Conservation (phyloP, 2,329 filamentous ascomycete genomes). For the Xylariomycetidae sp. region DNA sequence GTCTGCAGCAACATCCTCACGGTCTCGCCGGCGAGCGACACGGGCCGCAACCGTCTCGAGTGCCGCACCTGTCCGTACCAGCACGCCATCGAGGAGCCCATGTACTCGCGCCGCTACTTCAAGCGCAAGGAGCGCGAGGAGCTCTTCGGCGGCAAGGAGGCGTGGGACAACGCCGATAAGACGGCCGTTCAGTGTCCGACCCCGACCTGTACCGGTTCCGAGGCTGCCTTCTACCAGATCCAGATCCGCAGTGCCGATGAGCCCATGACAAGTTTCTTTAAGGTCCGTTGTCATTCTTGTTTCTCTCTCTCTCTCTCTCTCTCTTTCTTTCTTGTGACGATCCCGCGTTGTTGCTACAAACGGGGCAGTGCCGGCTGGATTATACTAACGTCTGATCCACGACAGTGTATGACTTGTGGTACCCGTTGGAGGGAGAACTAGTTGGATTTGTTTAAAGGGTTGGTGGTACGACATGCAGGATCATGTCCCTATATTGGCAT, state of each 20-base stretch:
- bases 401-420: constrained; percentile 62
- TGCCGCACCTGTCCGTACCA: constrained; percentile 95
- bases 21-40: constrained; percentile 53
- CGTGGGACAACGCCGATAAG: constrained; percentile 91
- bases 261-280: constrained; percentile 96
- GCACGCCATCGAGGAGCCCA: constrained; percentile 71
- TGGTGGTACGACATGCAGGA: too few relatives aligned
- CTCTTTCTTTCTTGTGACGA: too few relatives aligned
- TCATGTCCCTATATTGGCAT: too few relatives aligned
- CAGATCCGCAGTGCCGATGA: constrained; percentile 98
- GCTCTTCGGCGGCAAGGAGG: constrained; percentile 81
- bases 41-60: constrained; percentile 75
- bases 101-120: constrained; percentile 80
- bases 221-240: constrained; percentile 93
- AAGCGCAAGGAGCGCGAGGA: constrained; percentile 83
- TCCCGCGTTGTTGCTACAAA: too few relatives aligned
- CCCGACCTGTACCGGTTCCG: constrained; percentile 72
- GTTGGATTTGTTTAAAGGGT: constrained; percentile 1
- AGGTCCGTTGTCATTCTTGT: too few relatives aligned
- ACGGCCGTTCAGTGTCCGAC: constrained; percentile 76
- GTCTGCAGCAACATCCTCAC: constrained; percentile 81
- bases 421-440: constrained; percentile 65
- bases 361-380: too few relatives aligned
- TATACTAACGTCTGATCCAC: too few relatives aligned
- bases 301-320: too few relatives aligned